Conservation (phyloP, 345 rosid genomes). For the Iberis pinnata region DNA sequence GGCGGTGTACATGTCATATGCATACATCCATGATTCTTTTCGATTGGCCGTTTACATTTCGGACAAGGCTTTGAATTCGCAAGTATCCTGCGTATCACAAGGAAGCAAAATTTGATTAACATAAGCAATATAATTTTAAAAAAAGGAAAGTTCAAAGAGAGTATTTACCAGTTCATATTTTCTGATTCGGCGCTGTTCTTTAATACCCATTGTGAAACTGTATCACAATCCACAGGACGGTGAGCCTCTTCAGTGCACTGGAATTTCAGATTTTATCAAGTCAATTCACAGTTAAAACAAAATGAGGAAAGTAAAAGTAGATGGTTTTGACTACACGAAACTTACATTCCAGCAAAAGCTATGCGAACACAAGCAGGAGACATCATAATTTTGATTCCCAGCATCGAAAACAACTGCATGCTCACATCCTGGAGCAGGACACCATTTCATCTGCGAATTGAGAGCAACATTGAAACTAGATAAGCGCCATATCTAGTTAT, state of each 20-base stretch:
- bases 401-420: conserved; percentile 33
- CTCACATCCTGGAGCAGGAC: conserved; percentile 94
- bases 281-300: too few relatives aligned
- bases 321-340: too few relatives aligned
- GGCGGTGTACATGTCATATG: too few relatives aligned
- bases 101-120: too few relatives aligned
- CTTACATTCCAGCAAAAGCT: conserved; percentile 25
- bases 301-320: too few relatives aligned
- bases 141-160: too few relatives aligned
- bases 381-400: conserved; percentile 12
- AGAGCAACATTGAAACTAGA: too few relatives aligned
- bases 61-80: conserved; percentile 30
- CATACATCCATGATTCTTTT: conserved; percentile 25
- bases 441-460: conserved; percentile 97
- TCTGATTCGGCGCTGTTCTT: conserved; percentile 20
- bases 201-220: conserved; percentile 14
- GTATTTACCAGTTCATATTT: conserved; percentile 24
- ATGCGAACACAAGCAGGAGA: conserved; percentile 22
- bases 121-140: too few relatives aligned
- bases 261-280: too few relatives aligned
- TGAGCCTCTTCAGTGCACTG: conserved; percentile 28
- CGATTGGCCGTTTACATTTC: conserved; percentile 23
- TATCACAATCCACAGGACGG: conserved; percentile 25
- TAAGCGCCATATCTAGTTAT: too few relatives aligned
- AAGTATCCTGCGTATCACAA: too few relatives aligned